Evolutionary conservation across 352 stramenopile genomes (phyloP), one percentile per base, ranked within the genome.

Genomic region (Phytophthora tubulina): DNA sequence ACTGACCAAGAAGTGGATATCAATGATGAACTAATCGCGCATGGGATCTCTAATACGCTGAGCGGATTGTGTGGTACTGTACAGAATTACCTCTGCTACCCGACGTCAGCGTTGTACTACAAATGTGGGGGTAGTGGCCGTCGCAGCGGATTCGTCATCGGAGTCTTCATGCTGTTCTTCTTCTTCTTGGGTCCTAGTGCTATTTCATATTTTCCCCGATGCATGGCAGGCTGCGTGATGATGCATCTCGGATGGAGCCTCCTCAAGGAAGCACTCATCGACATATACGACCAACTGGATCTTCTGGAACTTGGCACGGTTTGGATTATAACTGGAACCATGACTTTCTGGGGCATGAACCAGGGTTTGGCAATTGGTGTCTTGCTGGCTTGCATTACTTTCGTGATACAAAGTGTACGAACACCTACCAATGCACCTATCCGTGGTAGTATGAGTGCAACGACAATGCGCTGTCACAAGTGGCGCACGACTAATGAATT

Each of bases 271-370:
- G 90, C 92, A n/a, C 79, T 97, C 6, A 89, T 94, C 63, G 92
- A 97, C 72, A 96, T 86, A 35, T 91, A 89, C 55, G 76, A 85
- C 17, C 92, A 97, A 59, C 88, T 97, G 10, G 94, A 98, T 83
- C 74, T 72, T 13, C 73, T 98, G 64, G 95, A 99, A 53, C 94
- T 98, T 14, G 82, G 76, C 27, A 96, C 90, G 0, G 96, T 99
- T 39, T 98, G 89, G 92, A 74, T 87, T 4, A 98, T 98, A 52
- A 80, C 86, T 13, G 78, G 93, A 36, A 90, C 90, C 27, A 98
- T 99, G 94, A 97, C 91, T 6, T 89, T 96, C 41, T 96, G 86
- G 85, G 94, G 94, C 4, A 98, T 99, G 92, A 96, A 93, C 72
- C 79, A 95, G 48, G 87, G 87, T 7, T 84, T 99, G 39, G 84